Evolutionary conservation across 164 flowering plant species (phyloP), one percentile per base, ranked within the genome.

Genomic region (Vitis labrusca): DNA sequence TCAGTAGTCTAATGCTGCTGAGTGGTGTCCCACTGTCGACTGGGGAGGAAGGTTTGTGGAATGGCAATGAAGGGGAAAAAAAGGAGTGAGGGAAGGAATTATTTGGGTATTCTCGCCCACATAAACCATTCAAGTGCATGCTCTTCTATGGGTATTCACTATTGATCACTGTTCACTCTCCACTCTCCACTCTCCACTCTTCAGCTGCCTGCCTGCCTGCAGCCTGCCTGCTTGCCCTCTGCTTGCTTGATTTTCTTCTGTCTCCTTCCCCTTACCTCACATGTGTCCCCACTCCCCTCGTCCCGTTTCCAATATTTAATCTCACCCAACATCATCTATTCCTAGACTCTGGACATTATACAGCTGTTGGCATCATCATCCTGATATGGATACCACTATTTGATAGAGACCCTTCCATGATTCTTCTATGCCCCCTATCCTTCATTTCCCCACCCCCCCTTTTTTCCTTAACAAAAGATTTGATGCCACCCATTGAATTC

Each of bases 301-400:
- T 61, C 44, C 7, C 44, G 44, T 37, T 37, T 37, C 44, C 44
- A 37, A 37, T 37, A 37, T 37, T 37, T 37, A 37, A 37, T 37
- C 44, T 37, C 44, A 37, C 7, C 44, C 44, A 37, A 37, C 44
- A 37, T 37, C 44, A 37, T 37, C 44, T 37, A 37, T 37, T 37
- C 72, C 72, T 69, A 69, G 65, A 61, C 50, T 51, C 65, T 68
- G 71, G 65, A 59, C 72, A 69, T 51, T 59, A 37, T 37, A 69
- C 72, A 69, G 65, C 52, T 69, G 65, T 61, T 32, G 32, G 51
- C 58, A 69, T 69, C 54, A 69, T 61, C 59, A 57, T 16, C 30
- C 53, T 69, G 59, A 30, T 50, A 30, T 14, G 50, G 60, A 61
- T 69, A 52, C 59, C 59, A 52, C 72, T 47, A 57, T 8, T 67